Evolutionary conservation across 371 early-diverging fungal species (phyloP).

Genomic region (Mucor plumbeus): DNA sequence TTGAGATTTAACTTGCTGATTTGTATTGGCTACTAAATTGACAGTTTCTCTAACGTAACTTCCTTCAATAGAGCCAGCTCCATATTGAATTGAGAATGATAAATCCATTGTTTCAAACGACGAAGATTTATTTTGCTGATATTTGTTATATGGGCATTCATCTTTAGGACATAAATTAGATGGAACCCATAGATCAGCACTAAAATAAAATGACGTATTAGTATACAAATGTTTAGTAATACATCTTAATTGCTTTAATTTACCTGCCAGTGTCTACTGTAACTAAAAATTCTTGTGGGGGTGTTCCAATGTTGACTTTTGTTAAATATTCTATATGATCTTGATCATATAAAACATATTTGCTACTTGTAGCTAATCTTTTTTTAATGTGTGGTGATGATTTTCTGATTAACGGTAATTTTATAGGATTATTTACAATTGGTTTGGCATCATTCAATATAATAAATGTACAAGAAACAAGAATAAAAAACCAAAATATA

Average conservation of each 20-base stretch:
- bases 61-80: slow-evolving; percentile 27
- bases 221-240: background rate
- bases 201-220: slow-evolving; percentile 7
- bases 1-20: slow-evolving; percentile 24
- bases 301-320: slow-evolving; percentile 25
- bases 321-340: slow-evolving; percentile 18
- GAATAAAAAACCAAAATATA: background rate
- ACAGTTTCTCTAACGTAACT: slow-evolving; percentile 31
- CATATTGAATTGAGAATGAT: slow-evolving; percentile 26
- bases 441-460: slow-evolving; percentile 8
- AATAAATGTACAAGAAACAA: background rate
- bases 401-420: slow-evolving; percentile 5
- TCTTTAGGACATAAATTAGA: slow-evolving; percentile 9
- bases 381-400: background rate
- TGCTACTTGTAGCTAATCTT: background rate
- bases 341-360: slow-evolving; percentile 17
- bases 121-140: slow-evolving; percentile 16
- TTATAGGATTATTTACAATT: slow-evolving; percentile 2
- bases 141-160: slow-evolving; percentile 20
- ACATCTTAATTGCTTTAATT: background rate
- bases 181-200: slow-evolving; percentile 34
- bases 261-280: slow-evolving; percentile 31
- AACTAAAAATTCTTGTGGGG: slow-evolving; percentile 24
- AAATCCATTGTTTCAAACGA: slow-evolving; percentile 16
- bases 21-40: slow-evolving; percentile 18